Evolutionary conservation across 768 basidiomycete species (phyloP).

Genomic region (Mycena pura): DNA sequence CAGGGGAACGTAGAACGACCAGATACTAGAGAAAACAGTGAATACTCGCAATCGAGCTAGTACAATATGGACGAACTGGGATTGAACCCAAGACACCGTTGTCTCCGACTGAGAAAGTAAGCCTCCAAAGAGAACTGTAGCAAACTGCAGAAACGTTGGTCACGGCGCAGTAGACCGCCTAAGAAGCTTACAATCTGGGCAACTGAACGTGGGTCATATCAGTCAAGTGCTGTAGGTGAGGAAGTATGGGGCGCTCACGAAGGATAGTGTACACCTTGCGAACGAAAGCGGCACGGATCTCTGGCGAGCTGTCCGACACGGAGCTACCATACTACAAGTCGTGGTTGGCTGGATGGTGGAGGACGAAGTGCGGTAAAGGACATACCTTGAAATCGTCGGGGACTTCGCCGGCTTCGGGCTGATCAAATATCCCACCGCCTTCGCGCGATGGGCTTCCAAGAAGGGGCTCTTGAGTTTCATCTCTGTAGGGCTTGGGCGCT

Average conservation of each 20-base stretch:
- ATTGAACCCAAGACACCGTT: slow-evolving; percentile 73
- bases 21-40: slow-evolving; percentile 52
- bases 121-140: slow-evolving; percentile 82
- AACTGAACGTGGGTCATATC: slow-evolving; percentile 48
- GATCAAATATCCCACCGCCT: slow-evolving; percentile 68
- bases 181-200: slow-evolving; percentile 67
- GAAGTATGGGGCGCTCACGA: slow-evolving; percentile 58
- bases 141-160: slow-evolving; percentile 47
- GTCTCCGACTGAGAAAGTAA: slow-evolving; percentile 66
- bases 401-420: slow-evolving; percentile 74
- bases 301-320: slow-evolving; percentile 76
- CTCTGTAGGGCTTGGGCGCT: slow-evolving; percentile 39
- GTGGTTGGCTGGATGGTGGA: background rate
- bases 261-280: slow-evolving; percentile 93
- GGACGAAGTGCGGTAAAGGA: background rate
- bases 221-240: slow-evolving; percentile 1
- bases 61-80: slow-evolving; percentile 57
- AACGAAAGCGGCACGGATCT: slow-evolving; percentile 86
- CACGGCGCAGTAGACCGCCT: background rate
- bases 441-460: slow-evolving; percentile 58
- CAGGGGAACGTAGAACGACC: slow-evolving; percentile 82
- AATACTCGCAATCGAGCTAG: background rate
- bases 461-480: slow-evolving; percentile 60
- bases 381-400: slow-evolving; percentile 94
- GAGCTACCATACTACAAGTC: slow-evolving; percentile 74